Evolutionary conservation across 2,329 filamentous ascomycete genomes (phyloP), one percentile per base, ranked within the genome.

Genomic region (Fusarium sp.): DNA sequence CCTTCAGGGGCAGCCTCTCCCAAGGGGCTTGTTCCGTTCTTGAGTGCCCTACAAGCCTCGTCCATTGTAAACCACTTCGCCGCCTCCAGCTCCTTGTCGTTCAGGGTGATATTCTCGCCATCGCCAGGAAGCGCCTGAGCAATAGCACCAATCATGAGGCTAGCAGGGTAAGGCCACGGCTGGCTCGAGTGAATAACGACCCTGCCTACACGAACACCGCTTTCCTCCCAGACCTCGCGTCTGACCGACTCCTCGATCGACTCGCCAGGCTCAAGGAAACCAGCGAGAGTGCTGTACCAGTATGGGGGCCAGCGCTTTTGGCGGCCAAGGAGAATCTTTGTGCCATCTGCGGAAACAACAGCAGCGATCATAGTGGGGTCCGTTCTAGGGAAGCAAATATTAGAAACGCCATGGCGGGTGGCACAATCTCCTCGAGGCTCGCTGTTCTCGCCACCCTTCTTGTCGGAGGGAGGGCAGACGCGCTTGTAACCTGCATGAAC

Each of bases 321-420:
- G 16, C 96, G 90, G 40, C 96, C 96, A 1, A 99, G 90, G 10
- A 99, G 88, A 41, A 97, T 82, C 66, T 89, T 88, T 71, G 90
- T 87, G 52, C 92, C 92, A 73, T 97, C 93, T 53, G 90, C 85
- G 56, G 92, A 97, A 32, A 98, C 88, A 13, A 98, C 91, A 1
- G 94, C 95, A 82, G 97, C 94, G 81, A 99, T 99, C 79, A 98
- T 94, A 29, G 94, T 97, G 2, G 94, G 94, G 75, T 98, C 94
- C 3, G 95, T 98, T 53, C 94, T 89, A 5, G 95, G 95, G 84
- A 98, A 98, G 76, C 87, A 91, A 56, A 98, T 86, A 81, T 99
- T 99, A 32, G 94, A 97, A 47, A 99, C 83, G 27, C 93, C 94
- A 41, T 89, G 91, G 57, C 96, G 89, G 1, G 94, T 97, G 10